phyloP scores from a whole-genome alignment of 2,329 filamentous ascomycete species.

The Dactylellina leptospora region DNA sequence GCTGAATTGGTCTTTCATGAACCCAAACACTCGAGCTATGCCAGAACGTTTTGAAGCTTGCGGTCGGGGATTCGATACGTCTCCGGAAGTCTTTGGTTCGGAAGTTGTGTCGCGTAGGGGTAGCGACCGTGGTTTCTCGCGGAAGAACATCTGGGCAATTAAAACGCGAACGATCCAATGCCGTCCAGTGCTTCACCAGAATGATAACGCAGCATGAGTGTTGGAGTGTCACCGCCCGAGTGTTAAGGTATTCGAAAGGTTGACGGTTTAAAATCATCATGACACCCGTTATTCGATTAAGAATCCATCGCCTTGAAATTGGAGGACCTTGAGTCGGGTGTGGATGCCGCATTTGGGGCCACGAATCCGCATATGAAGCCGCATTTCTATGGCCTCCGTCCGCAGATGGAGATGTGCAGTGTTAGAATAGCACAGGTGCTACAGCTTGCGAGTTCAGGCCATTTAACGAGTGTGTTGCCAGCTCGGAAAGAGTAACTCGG shows the following conservation, averaged over 20 bases:
- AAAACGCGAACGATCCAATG: slow-evolving; percentile 5
- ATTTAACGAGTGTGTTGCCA: neutral
- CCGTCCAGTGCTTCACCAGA: neutral
- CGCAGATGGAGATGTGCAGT: neutral
- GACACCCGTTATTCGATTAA: too few relatives aligned
- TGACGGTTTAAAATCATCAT: too few relatives aligned
- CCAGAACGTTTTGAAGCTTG: neutral
- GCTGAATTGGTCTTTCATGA: neutral
- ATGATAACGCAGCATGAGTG: neutral
- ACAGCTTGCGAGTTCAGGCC: neutral
- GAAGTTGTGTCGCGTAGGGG: slow-evolving; percentile 2
- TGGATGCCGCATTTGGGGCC: slow-evolving; percentile 5
- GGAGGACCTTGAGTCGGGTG: neutral
- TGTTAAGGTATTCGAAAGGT: neutral
- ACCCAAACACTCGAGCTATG: neutral
- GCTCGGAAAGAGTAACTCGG: neutral
- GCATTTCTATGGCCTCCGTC: neutral
- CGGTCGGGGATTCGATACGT: neutral
- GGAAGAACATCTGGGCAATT: slow-evolving; percentile 3
- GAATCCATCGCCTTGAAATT: too few relatives aligned
- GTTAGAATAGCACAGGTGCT: neutral
- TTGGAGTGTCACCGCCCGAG: neutral
- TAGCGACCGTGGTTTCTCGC: slow-evolving; percentile 5
- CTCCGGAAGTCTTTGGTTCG: neutral
- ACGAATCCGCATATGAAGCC: slow-evolving; percentile 2